Base-by-base conservation (phyloP, 208 protist genomes). In the Acanthamoeba polyphaga region DNA sequence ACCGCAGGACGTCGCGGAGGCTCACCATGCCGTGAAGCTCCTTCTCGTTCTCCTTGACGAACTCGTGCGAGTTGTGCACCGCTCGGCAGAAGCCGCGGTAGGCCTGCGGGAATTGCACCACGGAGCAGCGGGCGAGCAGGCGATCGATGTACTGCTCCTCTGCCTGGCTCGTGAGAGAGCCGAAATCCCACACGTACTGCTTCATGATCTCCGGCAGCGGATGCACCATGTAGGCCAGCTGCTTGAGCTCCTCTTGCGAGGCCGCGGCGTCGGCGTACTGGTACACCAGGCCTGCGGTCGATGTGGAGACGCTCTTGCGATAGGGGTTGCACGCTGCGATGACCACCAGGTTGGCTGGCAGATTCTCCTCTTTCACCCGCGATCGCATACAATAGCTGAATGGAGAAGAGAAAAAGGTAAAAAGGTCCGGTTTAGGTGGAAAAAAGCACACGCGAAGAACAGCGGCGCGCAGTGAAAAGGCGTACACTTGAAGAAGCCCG, bases 161-260 rank as follows among this genome's bases (percentile, higher is more conserved):
- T n/a, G 70, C 49, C 27, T 89, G n/a, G 17, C 12, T 74, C 12
- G 43, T 66, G 29, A 95, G 78, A 22, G 72, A 58, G 49, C 92
- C 92, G 38, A 95, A 95, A 38, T 95, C 92, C 92, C 92, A 95
- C 60, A 95, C 92, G 46, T 95, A 88, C 53, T 89, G 55, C 38
- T 66, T 74, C 92, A 95, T 95, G 34, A 74, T 72, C 38, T 84
- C 74, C 9, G 92, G 92, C 38, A 95, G 51, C 53, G 92, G 92
- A 34, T 95, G 53, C 27, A 95, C 92, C 24, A 82, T 49, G 76
- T 95, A 95, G 43, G 51, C 70, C 32, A 95, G 92, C 27, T 82
- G 34, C 74, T 89, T 49, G 58, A 95, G 62, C 38, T 70, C 62
- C n/a, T 93, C 88, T 43, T 89, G 51, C 51, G 22, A 22, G 46